phyloP scores from a whole-genome alignment of 116 monocot species.

The Papilionanthe hybrid region DNA sequence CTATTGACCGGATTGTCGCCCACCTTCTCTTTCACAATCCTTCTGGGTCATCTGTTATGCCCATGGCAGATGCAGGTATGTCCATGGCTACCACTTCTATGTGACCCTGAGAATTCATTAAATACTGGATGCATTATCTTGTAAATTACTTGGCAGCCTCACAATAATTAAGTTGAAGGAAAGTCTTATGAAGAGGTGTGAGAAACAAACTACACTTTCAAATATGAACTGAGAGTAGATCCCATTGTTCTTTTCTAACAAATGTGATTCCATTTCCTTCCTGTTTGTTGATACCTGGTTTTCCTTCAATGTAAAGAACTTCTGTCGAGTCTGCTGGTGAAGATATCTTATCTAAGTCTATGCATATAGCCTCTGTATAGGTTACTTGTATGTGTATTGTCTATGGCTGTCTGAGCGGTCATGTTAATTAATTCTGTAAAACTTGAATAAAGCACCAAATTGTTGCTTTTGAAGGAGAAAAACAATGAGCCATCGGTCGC shows the following conservation, averaged over 20 bases:
- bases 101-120: constrained; percentile 5
- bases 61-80: background rate
- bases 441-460: constrained; percentile 9
- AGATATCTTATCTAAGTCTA: background rate
- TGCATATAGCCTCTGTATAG: background rate
- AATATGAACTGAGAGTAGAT: background rate
- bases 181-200: constrained; percentile 5
- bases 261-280: background rate
- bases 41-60: constrained; percentile 9
- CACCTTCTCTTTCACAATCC: constrained; percentile 68
- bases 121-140: background rate
- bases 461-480: constrained; percentile 1
- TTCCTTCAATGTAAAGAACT: background rate
- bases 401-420: background rate
- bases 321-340: background rate
- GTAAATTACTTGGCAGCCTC: background rate
- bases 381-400: background rate
- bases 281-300: background rate
- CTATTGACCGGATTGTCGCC: constrained; percentile 79
- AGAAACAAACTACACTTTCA: background rate
- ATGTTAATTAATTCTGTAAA: background rate
- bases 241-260: background rate
- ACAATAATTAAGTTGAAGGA: background rate
- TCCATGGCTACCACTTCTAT: background rate
- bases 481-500: background rate